phyloP scores from a whole-genome alignment of 345 rosid genomes.

The Euphorbia peplus region DNA sequence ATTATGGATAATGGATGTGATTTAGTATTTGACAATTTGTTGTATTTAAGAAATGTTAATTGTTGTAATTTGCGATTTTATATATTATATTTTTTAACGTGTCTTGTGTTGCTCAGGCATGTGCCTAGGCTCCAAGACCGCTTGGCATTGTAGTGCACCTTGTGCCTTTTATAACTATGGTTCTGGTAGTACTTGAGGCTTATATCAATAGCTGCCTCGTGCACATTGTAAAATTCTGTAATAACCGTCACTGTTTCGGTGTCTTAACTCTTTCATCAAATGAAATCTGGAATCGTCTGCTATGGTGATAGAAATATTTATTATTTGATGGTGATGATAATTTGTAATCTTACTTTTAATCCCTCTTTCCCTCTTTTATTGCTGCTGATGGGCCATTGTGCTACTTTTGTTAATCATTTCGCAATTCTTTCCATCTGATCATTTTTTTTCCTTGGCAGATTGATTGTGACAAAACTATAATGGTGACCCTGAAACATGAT shows the following conservation, averaged over 20 bases:
- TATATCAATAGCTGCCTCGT: background rate
- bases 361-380: background rate
- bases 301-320: background rate
- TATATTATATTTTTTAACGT: too few species aligned
- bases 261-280: background rate
- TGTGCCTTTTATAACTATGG: too few species aligned
- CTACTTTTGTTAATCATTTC: slow-evolving; percentile 9
- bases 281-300: background rate
- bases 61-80: too few species aligned
- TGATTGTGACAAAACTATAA: slow-evolving; percentile 86
- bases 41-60: too few species aligned
- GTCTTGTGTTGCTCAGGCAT: too few species aligned
- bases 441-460: slow-evolving; percentile 47
- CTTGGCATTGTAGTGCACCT: too few species aligned
- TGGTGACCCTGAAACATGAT: slow-evolving; percentile 93
- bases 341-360: background rate
- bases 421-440: slow-evolving; percentile 13
- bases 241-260: background rate
- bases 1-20: too few species aligned
- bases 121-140: too few species aligned
- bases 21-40: too few species aligned
- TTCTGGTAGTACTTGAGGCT: too few species aligned
- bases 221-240: background rate
- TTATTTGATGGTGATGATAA: background rate
- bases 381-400: background rate